phyloP scores from a whole-genome alignment of 1,284 basidiomycete genomes.

The Ceratobasidium sp. region DNA sequence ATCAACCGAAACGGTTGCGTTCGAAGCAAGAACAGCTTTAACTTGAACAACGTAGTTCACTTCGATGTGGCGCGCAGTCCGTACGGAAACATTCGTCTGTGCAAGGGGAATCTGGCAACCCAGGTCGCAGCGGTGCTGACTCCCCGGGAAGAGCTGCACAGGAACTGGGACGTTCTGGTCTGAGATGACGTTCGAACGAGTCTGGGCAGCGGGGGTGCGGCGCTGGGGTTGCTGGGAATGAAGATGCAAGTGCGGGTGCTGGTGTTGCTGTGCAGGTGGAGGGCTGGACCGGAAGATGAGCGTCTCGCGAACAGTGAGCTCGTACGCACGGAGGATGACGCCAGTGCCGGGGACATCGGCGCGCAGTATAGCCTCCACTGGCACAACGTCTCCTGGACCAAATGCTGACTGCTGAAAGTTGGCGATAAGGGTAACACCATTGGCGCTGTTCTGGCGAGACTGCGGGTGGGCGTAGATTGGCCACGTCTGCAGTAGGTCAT shows the following conservation, averaged over 20 bases:
- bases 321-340: conserved; percentile 80
- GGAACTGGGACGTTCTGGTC: conserved; percentile 79
- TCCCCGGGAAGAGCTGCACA: conserved; percentile 76
- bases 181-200: conserved; percentile 66
- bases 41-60: conserved; percentile 82
- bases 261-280: conserved; percentile 35
- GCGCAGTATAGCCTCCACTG: conserved; percentile 73
- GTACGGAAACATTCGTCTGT: conserved; percentile 81
- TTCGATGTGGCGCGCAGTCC: conserved; percentile 82
- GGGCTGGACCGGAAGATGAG: conserved; percentile 59
- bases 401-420: conserved; percentile 78
- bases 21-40: conserved; percentile 78
- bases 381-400: conserved; percentile 85
- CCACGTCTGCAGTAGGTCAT: conserved; percentile 91
- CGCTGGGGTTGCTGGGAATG: conserved; percentile 27
- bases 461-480: conserved; percentile 86
- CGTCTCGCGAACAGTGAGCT: conserved; percentile 81
- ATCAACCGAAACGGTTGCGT: conserved; percentile 73
- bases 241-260: conserved; percentile 32
- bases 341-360: conserved; percentile 66
- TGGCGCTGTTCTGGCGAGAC: conserved; percentile 72
- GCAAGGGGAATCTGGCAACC: conserved; percentile 75
- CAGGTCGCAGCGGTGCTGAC: conserved; percentile 77
- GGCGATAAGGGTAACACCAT: conserved; percentile 80
- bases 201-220: conserved; percentile 63